Evolutionary conservation across 495 filamentous ascomycete genomes (phyloP), one percentile per base, ranked within the genome.

Genomic region (Penicillium fimorum): DNA sequence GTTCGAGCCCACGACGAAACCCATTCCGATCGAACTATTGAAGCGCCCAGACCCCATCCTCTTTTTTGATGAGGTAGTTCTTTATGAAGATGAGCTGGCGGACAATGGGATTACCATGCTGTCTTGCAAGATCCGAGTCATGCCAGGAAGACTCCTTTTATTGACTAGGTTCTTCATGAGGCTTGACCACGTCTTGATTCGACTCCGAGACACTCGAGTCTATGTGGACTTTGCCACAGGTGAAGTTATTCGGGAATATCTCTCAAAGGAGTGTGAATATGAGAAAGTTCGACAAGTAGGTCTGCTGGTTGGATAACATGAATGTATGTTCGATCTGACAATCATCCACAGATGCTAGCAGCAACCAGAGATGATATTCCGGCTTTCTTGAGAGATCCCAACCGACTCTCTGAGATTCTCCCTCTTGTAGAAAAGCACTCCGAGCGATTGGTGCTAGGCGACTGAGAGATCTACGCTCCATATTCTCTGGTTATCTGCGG

Each of bases 41-140:
- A 88, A 85, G 67, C 83, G 86, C 15, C 88, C 87, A 0, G 94
- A 98, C 66, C 95, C 95, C 2, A 98, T 98, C 58, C 73, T 94
- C 0, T 95, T 97, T 73, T 93, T 91, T 67, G 91, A 97, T 67
- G 90, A 96, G 55, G 91, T 97, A 27, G 83, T 96, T 58, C 80
- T 97, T 27, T 98, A 97, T 69, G 94, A 97, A 76, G 92, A 95
- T 71, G 94, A 98, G 74, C 83, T 98, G 53, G 94, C 96, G 40
- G 94, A 98, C 69, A 98, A 98, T 70, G 94, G 94, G 25, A 93
- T 97, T 57, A 84, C 91, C 6, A 80, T 96, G 70, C 70, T 95
- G 11, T 92, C 84, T 24, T 87, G 87, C 74, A 97, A 97, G 76
- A 74, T 97, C 44, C 79, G 94, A 46, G 94, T 96, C 46, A 96